Evolutionary conservation across 306 rosid species (phyloP).

Genomic region (Parietaria judaica): DNA sequence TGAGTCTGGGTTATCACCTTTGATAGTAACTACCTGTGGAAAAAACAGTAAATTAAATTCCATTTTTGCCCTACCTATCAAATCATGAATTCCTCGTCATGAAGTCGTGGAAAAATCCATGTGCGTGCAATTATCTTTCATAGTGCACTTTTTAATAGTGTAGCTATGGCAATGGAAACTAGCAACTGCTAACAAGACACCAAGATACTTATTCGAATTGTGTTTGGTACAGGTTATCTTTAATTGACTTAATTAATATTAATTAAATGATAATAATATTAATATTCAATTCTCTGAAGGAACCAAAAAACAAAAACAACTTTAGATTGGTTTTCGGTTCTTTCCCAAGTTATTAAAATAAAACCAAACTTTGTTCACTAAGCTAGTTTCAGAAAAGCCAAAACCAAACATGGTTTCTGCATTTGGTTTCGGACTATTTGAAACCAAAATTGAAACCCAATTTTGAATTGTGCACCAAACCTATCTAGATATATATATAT

Average conservation of each 20-base stretch:
- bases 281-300: too few species aligned
- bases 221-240: too few species aligned
- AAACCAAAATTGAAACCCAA: too few species aligned
- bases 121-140: not conserved
- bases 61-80: not conserved
- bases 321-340: not conserved
- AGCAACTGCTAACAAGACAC: not conserved
- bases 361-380: too few species aligned
- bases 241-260: too few species aligned
- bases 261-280: too few species aligned
- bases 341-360: too few species aligned
- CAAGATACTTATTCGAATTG: not conserved
- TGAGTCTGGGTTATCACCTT: conserved; percentile 66
- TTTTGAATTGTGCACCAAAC: too few species aligned
- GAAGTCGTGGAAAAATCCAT: not conserved
- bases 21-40: conserved; percentile 58
- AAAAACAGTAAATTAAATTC: not conserved
- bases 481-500: not conserved
- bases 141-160: not conserved
- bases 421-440: too few species aligned
- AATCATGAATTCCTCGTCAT: not conserved
- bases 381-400: too few species aligned
- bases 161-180: not conserved
- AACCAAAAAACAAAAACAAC: not conserved
- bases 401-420: too few species aligned